Evolutionary conservation across 1,139 yeast genomes (phyloP).

Genomic region (Scheffersomyces illinoinensis): DNA sequence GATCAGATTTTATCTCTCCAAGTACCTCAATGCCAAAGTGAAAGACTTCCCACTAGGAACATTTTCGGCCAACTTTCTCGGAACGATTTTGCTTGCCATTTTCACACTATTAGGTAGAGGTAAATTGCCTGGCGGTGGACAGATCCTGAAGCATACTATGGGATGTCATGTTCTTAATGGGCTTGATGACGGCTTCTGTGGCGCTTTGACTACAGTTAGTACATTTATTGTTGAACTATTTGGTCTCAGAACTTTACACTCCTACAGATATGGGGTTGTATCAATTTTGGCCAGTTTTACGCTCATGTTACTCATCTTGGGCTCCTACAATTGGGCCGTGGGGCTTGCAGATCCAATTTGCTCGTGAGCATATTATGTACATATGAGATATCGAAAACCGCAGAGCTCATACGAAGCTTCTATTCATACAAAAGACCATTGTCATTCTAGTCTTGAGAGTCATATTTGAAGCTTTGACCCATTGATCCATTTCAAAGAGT

Average conservation of each 20-base stretch:
- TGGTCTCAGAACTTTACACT: constrained; percentile 27
- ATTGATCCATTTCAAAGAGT: not conserved
- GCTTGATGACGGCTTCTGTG: constrained; percentile 72
- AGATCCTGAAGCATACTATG: constrained; percentile 30
- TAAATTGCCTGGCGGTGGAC: constrained; percentile 15
- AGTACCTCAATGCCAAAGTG: constrained; percentile 42
- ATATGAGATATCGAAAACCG: not conserved
- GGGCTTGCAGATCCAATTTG: constrained; percentile 37
- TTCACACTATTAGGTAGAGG: constrained; percentile 55
- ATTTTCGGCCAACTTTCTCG: constrained; percentile 62
- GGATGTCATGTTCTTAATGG: constrained; percentile 59
- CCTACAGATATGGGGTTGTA: constrained; percentile 41
- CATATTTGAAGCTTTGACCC: not conserved
- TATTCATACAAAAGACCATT: not conserved
- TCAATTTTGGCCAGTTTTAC: constrained; percentile 42
- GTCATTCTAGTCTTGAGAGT: not conserved
- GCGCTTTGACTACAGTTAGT: constrained; percentile 73
- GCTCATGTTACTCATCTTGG: constrained; percentile 48
- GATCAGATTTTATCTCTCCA: constrained; percentile 55
- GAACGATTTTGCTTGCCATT: constrained; percentile 57
- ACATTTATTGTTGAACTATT: constrained; percentile 72
- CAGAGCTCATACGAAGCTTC: not conserved
- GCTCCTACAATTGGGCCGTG: constrained; percentile 53
- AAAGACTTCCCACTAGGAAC: constrained; percentile 72
- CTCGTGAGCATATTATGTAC: not conserved